These are phyloP conservation scores for Phalaenopsis hybrid DNA, from an alignment of 116 monocot species.

Conservation along the genomic window DNA sequence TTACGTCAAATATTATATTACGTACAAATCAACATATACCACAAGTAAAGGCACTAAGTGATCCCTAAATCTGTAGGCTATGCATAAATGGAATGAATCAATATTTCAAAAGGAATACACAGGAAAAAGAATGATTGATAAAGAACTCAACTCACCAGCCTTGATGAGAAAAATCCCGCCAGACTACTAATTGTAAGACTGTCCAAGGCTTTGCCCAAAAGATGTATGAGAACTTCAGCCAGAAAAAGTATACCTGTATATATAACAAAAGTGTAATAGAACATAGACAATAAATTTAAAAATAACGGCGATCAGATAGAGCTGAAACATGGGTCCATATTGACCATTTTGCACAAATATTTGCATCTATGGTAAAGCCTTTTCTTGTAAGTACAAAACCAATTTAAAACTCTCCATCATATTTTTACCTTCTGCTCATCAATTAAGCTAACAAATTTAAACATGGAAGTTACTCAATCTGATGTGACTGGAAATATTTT, in stretches of 20 bases:
- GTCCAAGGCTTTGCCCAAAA: slow-evolving; percentile 45
- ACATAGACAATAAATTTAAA: not conserved
- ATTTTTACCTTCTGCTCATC: not conserved
- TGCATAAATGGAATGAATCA: not conserved
- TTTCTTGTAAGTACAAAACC: not conserved
- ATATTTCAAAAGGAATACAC: not conserved
- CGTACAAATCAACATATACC: not conserved
- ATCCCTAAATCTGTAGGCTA: not conserved
- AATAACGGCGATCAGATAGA: not conserved
- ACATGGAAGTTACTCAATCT: not conserved
- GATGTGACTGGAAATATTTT: not conserved
- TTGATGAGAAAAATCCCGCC: slow-evolving; percentile 70
- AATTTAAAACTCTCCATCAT: not conserved
- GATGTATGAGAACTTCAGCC: slow-evolving; percentile 58
- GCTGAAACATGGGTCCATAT: not conserved
- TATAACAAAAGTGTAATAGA: slow-evolving; percentile 1
- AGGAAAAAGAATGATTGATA: not conserved
- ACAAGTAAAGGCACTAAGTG: not conserved
- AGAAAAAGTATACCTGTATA: slow-evolving; percentile 67
- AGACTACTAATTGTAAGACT: slow-evolving; percentile 43
- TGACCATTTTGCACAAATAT: not conserved
- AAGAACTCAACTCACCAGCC: slow-evolving; percentile 53
- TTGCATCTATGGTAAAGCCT: not conserved
- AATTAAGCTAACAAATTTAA: not conserved
- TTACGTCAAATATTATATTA: slow-evolving; percentile 15